Percentiles rank a stretch among this genome's conserved stretches.
Conservation (phyloP, 805 yeast genomes). For the Phaffomyces antillensis region DNA sequence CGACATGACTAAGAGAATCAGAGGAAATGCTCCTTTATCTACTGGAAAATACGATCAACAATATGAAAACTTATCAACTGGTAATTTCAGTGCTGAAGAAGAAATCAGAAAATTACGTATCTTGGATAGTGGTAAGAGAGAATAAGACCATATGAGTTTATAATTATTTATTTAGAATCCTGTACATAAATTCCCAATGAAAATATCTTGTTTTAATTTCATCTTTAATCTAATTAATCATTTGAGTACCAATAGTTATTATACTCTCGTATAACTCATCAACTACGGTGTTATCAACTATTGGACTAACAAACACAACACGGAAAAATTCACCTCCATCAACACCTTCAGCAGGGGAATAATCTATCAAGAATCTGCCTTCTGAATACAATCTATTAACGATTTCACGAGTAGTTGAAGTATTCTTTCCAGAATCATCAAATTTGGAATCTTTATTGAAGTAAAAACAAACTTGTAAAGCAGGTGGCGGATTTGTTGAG, state of each 20-base stretch:
- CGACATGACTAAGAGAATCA: constrained; percentile 84
- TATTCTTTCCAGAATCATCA: constrained; percentile 31
- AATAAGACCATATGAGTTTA: neutral
- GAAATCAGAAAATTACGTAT: constrained; percentile 69
- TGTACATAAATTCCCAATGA: neutral
- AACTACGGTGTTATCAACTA: constrained; percentile 34
- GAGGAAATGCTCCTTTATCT: constrained; percentile 90
- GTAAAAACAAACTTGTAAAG: constrained; percentile 80
- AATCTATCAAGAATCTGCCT: constrained; percentile 72
- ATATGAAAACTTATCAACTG: constrained; percentile 68
- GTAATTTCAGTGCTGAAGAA: constrained; percentile 74
- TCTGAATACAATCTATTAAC: constrained; percentile 50
- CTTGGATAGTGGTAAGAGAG: constrained; percentile 43
- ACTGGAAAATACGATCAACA: constrained; percentile 91
- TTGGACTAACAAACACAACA: constrained; percentile 75
- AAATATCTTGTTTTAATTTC: neutral
- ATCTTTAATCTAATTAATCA: neutral
- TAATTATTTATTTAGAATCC: neutral
- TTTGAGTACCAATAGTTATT: constrained; percentile 10
- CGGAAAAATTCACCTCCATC: constrained; percentile 73
- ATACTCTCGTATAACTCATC: constrained; percentile 39
- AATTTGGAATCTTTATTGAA: constrained; percentile 41
- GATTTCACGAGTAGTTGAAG: constrained; percentile 53
- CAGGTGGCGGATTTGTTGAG: constrained; percentile 56
- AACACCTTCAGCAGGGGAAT: constrained; percentile 60